phyloP scores from a whole-genome alignment of 768 basidiomycete genomes.

The Mycena rosella region DNA sequence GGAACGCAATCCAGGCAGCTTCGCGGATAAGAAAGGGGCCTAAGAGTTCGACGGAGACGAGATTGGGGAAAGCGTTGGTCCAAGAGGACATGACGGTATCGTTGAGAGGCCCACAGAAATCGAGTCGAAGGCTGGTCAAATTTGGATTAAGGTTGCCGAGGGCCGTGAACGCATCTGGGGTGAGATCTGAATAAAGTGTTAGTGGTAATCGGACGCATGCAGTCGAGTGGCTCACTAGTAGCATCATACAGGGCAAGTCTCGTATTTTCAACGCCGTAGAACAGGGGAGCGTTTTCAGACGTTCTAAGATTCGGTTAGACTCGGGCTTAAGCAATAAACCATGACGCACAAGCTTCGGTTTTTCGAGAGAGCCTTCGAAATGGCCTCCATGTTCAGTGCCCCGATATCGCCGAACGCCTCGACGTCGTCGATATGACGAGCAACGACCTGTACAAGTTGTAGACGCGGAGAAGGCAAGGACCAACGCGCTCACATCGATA shows the following conservation, averaged over 20 bases:
- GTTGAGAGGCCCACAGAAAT: constrained; percentile 88
- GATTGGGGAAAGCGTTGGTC: constrained; percentile 70
- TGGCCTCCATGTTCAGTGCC: constrained; percentile 83
- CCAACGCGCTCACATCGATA: constrained; percentile 68
- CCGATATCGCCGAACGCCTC: constrained; percentile 93
- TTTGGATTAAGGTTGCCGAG: constrained; percentile 89
- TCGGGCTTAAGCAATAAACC: constrained; percentile 14
- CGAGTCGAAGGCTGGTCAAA: constrained; percentile 81
- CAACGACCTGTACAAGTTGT: constrained; percentile 70
- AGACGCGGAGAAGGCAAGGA: not conserved
- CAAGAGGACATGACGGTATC: constrained; percentile 71
- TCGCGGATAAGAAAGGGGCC: constrained; percentile 89
- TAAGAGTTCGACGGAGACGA: constrained; percentile 82
- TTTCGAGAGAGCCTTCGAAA: constrained; percentile 85
- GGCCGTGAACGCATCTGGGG: constrained; percentile 73
- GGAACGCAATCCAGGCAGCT: constrained; percentile 81
- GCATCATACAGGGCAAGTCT: constrained; percentile 87
- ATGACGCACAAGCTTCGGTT: constrained; percentile 82
- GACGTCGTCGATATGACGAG: constrained; percentile 89
- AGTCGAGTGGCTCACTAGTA: constrained; percentile 73
- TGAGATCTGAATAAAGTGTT: constrained; percentile 65
- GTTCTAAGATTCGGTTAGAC: constrained; percentile 61
- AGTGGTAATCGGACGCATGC: not conserved
- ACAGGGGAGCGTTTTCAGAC: constrained; percentile 82
- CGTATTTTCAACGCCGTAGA: constrained; percentile 81